phyloP scores from a whole-genome alignment of 345 rosid species.

The Salix suchowensis region DNA sequence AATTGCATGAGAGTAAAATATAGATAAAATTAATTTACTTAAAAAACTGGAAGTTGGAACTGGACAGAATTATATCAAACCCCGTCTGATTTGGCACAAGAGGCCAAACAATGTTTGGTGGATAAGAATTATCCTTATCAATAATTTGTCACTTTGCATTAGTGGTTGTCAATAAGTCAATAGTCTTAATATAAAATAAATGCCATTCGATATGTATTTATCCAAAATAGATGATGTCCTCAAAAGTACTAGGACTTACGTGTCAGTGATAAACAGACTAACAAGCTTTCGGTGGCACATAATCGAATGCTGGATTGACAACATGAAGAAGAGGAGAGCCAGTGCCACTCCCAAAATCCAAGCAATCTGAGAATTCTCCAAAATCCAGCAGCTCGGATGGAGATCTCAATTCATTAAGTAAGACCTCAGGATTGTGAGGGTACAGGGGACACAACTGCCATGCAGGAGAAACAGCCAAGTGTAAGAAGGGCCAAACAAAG shows the following conservation, averaged over 20 bases:
- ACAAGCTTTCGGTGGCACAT: slow-evolving; percentile 95
- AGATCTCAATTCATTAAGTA: slow-evolving; percentile 88
- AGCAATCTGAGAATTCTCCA: slow-evolving; percentile 95
- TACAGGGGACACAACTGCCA: slow-evolving; percentile 90
- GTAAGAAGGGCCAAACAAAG: background rate
- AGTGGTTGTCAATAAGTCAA: background rate
- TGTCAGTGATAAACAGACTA: slow-evolving; percentile 93
- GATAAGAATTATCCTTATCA: background rate
- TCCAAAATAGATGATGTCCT: background rate
- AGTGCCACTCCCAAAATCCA: slow-evolving; percentile 63
- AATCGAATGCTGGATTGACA: slow-evolving; percentile 91
- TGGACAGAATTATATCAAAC: background rate
- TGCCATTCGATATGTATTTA: background rate
- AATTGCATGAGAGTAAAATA: background rate
- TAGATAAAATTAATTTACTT: background rate
- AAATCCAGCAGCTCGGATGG: slow-evolving; percentile 94
- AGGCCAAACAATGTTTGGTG: background rate
- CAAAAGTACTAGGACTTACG: slow-evolving; percentile 51
- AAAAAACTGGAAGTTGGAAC: background rate
- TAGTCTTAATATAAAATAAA: background rate
- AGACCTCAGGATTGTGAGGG: slow-evolving; percentile 96
- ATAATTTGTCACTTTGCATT: background rate
- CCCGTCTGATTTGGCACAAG: background rate
- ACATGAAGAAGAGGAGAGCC: slow-evolving; percentile 86
- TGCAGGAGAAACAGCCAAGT: slow-evolving; percentile 11